These are phyloP conservation scores for Torulaspora maleeae DNA, from an alignment of 805 yeast genomes.

Conservation along the genomic window DNA sequence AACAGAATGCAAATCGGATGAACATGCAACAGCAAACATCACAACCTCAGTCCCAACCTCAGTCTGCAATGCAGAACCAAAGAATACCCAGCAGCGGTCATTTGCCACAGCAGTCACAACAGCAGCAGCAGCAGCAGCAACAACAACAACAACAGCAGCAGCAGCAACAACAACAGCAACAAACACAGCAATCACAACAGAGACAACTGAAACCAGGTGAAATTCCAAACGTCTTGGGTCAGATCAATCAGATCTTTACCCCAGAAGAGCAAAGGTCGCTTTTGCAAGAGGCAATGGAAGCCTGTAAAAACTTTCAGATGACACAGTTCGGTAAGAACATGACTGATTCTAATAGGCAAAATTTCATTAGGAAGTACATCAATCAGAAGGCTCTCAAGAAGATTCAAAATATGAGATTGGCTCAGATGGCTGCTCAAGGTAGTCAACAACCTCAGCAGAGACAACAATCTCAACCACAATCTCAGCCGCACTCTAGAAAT, in stretches of 20 bases:
- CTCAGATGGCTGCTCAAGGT: constrained; percentile 24
- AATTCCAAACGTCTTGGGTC: constrained; percentile 33
- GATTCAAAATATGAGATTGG: constrained; percentile 30
- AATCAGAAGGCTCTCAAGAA: constrained; percentile 37
- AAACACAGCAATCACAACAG: constrained; percentile 31
- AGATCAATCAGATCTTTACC: constrained; percentile 35
- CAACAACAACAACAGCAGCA: constrained; percentile 21
- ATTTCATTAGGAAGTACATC: constrained; percentile 35
- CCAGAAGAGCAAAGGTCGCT: constrained; percentile 36
- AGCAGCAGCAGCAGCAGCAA: constrained; percentile 31
- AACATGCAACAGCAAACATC: constrained; percentile 25
- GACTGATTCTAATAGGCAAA: constrained; percentile 31
- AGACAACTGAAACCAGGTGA: constrained; percentile 29
- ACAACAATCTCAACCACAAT: constrained; percentile 12
- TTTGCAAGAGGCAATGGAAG: constrained; percentile 36
- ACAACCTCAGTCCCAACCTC: constrained; percentile 19
- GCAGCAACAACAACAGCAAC: constrained; percentile 38
- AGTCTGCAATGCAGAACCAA: constrained; percentile 25
- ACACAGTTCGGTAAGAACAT: constrained; percentile 29
- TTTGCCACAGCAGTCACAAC: constrained; percentile 17
- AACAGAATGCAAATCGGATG: constrained; percentile 38
- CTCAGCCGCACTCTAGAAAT: constrained; percentile 12
- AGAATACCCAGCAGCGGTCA: constrained; percentile 15
- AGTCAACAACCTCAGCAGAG: constrained; percentile 12
- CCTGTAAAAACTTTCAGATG: constrained; percentile 35